Evolutionary conservation across 2,329 filamentous ascomycete species (phyloP), one percentile per base, ranked within the genome.

Genomic region (Neonectria sp.): DNA sequence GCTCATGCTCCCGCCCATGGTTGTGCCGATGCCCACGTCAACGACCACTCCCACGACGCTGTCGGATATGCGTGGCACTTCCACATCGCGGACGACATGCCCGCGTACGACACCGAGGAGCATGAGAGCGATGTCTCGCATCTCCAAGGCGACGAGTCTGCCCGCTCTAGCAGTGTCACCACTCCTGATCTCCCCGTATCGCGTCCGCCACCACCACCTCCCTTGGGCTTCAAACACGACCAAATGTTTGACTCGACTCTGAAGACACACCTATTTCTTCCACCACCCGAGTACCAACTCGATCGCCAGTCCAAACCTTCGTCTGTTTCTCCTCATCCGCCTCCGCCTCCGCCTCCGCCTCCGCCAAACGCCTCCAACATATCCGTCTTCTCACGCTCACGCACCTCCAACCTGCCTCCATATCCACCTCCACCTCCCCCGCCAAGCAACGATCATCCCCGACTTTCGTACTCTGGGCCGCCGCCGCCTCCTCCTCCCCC

Each of bases 131-230:
- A 77, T 61, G 69, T 71, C 60, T 77, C 71, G 67, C 71, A 63
- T 43, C 63, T 72, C 25, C 71, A 75, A 24, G 76, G 73, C 55
- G 72, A 77, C 62, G 66, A 73, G 55, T 79, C 78, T 24, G 72
- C 73, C n/a, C 66, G 73, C 29, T 75, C 77, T 7, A 79, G 78
- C 66, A 71, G 73, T 56, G 71, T 68, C 45, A 76, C 77, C 24
- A 77, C 75, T 45, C 76, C 72, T 25, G 75, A 78, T 40, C 55
- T 65, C 53, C 53, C 65, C 40, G 63, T 71, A 60, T 64, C 69
- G 31, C 72, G 72, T 57, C 71, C 67, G 9, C 69, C 70, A 56
- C 69, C 71, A 56, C 71, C 70, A 51, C 66, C 66, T 51, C 65
- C 64, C 21, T 65, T 66, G 24, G 67, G 56, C 52, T 67, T 58